Evolutionary conservation across 1,139 yeast genomes (phyloP), one percentile per base, ranked within the genome.

Genomic region (Debaryomyces sp.): DNA sequence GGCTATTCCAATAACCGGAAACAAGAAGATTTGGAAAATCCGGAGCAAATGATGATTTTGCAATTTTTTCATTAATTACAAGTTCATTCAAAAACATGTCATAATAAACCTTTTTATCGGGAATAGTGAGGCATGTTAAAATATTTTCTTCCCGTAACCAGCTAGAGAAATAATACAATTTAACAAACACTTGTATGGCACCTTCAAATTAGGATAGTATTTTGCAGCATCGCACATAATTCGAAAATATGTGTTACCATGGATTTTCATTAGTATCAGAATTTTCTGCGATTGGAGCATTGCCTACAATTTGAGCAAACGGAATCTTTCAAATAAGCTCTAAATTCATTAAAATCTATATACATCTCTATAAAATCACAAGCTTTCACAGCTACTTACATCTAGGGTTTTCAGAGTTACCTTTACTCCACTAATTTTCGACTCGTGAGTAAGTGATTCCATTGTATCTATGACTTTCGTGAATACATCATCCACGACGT

Each of bases 401-500:
- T 30, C 24, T n/a, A 41, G 21, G 17, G 43, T 30, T 4, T 29
- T 17, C 36, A 18, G 35, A 7, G 43, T 26, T 22, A 41, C 12
- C n/a, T 12, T 8, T 4, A 41, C 26, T 2, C 18, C 36, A n/a
- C 13, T n/a, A 13, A 9, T 22, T 22, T 30, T 41, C 5, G 36
- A 6, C 9, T 32, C 38, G 10, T 23, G 6, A 15, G 43, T 36
- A 13, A 38, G 12, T 5, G 43, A 9, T 17, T 57, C 50, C 32
- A 57, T 47, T 8, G 44, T 35, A 4, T 41, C 48, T 17, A 64
- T 47, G 4, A 60, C 57, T 37, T 56, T 52, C 17, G 46, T 36
- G 47, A 68, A 69, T 6, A 69, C 71, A 36, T 56, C 62, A n/a
- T 66, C 64, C 46, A 62, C 61, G 4, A 69, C 74, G 34, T 58